phyloP scores from a whole-genome alignment of 1,139 yeast genomes.

The Pichia norvegensis region DNA sequence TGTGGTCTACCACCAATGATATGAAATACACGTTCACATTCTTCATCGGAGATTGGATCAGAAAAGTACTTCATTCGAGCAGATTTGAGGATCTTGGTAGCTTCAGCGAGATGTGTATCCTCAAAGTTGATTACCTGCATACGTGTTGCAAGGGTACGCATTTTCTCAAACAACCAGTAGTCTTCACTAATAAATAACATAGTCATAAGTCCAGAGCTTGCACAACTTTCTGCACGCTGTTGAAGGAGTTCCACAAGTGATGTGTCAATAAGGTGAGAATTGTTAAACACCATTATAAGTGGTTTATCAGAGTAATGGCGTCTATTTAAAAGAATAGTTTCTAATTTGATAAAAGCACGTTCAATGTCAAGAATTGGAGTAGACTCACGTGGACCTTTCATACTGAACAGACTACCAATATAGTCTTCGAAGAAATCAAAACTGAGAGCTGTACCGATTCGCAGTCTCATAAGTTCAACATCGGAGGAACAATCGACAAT shows the following conservation, averaged over 20 bases:
- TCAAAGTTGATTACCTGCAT: conserved; percentile 65
- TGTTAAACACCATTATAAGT: conserved; percentile 61
- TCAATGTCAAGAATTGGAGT: conserved; percentile 78
- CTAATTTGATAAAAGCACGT: conserved; percentile 69
- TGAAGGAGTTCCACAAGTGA: conserved; percentile 72
- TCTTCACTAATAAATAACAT: conserved; percentile 77
- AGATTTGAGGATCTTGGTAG: conserved; percentile 48
- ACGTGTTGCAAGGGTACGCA: conserved; percentile 66
- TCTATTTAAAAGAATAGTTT: conserved; percentile 58
- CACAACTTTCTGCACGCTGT: conserved; percentile 72
- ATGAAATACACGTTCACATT: conserved; percentile 46
- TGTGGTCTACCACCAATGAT: conserved; percentile 82
- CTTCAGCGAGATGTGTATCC: conserved; percentile 53
- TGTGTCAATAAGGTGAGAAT: conserved; percentile 66
- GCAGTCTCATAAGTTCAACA: conserved; percentile 70
- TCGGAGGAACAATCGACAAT: conserved; percentile 81
- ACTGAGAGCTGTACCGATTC: conserved; percentile 69
- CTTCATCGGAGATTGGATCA: conserved; percentile 30
- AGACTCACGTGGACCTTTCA: conserved; percentile 79
- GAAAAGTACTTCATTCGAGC: conserved; percentile 43
- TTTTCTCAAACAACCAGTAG: conserved; percentile 78
- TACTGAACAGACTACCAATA: conserved; percentile 74
- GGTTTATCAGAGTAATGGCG: conserved; percentile 41
- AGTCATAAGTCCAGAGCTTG: conserved; percentile 72
- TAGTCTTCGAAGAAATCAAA: conserved; percentile 75